Evolutionary conservation across 305 asterid genomes (phyloP), one percentile per base, ranked within the genome.

Genomic region (Galium porrigens): DNA sequence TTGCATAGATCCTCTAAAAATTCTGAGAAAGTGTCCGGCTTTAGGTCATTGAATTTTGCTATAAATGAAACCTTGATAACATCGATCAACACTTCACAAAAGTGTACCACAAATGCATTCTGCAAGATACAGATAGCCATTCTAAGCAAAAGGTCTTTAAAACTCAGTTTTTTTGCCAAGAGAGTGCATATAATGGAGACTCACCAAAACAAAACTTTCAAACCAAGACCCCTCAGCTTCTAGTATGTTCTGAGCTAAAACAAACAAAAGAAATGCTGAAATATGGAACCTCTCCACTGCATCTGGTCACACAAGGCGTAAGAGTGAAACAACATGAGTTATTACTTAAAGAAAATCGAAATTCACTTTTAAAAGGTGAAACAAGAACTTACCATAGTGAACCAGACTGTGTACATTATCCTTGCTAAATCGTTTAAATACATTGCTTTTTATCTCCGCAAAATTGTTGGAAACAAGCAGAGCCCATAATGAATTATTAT

Each of bases 221-320:
- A 94, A 88, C 99, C 99, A 94, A 74, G 95, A 86, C 65, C 96
- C 97, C 79, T 90, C 97, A 32, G 96, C 95, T 76, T 94, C 99
- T 65, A 78, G 85, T 71, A 94, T 84, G 70, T 90, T 94, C 73
- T 94, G 97, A 77, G 97, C 99, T 73, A 94, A 82, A 80, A 94
- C 97, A 77, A 88, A 90, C 76, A 94, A 74, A 73, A 94, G 77
- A 78, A 90, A 94, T 67, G 97, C 95, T 17, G 83, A 80, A 70
- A 94, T 90, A 74, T 94, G 99, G 86, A 94, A 94, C 78, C 99
- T 83, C 82, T 94, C 99, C 58, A 94, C 80, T 41, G 96, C 83
- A 86, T 94, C 97, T 94, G 95, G 63, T 58, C 33, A 65, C 33
- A 65, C 62, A 46, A 57, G 67, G 48, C 10, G 44, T 5, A 64